Percentiles rank a stretch among this genome's conserved stretches.
phyloP scores from a whole-genome alignment of 140 eudicot species.

The Cichorium intybus region DNA sequence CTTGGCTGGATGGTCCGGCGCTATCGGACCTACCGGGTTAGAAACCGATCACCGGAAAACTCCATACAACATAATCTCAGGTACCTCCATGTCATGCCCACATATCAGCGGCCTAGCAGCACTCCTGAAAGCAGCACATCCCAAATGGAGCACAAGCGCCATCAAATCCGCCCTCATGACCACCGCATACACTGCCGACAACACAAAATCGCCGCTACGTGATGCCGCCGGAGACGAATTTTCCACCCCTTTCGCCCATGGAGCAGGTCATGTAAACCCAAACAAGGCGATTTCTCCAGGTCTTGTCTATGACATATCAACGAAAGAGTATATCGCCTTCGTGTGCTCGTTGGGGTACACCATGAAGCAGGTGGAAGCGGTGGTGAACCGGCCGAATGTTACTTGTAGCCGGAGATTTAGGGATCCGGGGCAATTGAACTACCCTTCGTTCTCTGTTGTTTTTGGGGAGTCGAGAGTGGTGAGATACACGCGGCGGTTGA shows the following conservation, averaged over 20 bases:
- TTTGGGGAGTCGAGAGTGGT: constrained; percentile 65
- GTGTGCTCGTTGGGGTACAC: constrained; percentile 75
- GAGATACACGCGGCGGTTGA: constrained; percentile 67
- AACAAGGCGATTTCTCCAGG: constrained; percentile 91
- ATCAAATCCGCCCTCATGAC: constrained; percentile 98
- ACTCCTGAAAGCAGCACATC: constrained; percentile 84
- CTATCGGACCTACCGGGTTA: constrained; percentile 84
- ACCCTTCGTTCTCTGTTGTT: constrained; percentile 77
- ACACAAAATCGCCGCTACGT: constrained; percentile 61
- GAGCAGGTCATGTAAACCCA: constrained; percentile 88
- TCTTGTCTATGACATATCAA: constrained; percentile 70
- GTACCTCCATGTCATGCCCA: constrained; percentile 99
- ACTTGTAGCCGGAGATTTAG: constrained; percentile 52
- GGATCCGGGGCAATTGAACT: constrained; percentile 82
- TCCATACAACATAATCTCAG: constrained; percentile 83
- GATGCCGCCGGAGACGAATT: constrained; percentile 60
- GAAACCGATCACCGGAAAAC: constrained; percentile 62
- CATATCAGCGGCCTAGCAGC: constrained; percentile 96
- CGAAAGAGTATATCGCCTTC: constrained; percentile 62
- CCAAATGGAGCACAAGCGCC: constrained; percentile 92
- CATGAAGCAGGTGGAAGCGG: constrained; percentile 40
- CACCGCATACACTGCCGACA: constrained; percentile 80
- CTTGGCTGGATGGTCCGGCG: constrained; percentile 87
- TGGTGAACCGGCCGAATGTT: constrained; percentile 62
- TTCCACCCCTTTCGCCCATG: constrained; percentile 75